Percentiles rank a stretch among this genome's conserved stretches.
Conservation (phyloP, 2,329 filamentous ascomycete genomes). For the Microdochium paspali region DNA sequence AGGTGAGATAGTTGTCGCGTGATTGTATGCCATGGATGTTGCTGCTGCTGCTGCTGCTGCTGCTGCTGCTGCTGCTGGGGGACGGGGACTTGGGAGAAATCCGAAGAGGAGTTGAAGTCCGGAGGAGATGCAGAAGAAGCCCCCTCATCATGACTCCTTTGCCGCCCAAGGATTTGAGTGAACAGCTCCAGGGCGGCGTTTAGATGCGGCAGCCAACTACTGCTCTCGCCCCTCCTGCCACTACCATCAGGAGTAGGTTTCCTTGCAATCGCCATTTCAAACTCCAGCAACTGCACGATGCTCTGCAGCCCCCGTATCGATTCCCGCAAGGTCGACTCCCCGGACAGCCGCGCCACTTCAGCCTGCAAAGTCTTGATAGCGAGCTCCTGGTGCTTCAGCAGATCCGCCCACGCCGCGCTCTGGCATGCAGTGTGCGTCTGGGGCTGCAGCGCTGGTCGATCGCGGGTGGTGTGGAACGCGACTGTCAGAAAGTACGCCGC, state of each 20-base stretch:
- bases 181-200: constrained; percentile 41
- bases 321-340: constrained; percentile 19
- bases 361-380: constrained; percentile 32
- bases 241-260: constrained; percentile 10
- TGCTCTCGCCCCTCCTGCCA: constrained; percentile 4
- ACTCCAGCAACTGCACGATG: constrained; percentile 43
- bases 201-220: constrained; percentile 40
- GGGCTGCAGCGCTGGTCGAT: constrained; percentile 7
- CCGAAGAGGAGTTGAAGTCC: too few species aligned
- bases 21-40: constrained; percentile 9
- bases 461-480: constrained; percentile 20
- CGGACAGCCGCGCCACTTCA: constrained; percentile 22
- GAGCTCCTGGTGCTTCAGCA: constrained; percentile 33
- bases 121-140: too few species aligned
- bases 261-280: constrained; percentile 35
- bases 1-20: constrained; percentile 13
- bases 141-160: background rate
- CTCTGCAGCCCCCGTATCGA: constrained; percentile 34
- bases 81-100: too few species aligned
- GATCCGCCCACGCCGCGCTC: constrained; percentile 23
- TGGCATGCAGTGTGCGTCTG: constrained; percentile 24
- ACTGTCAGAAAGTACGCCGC: constrained; percentile 48
- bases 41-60: background rate
- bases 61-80: too few species aligned
- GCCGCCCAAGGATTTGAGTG: constrained; percentile 22